These are phyloP conservation scores for Phaseolus coccineus DNA, from an alignment of 331 rosid genomes.

Conservation along the genomic window DNA sequence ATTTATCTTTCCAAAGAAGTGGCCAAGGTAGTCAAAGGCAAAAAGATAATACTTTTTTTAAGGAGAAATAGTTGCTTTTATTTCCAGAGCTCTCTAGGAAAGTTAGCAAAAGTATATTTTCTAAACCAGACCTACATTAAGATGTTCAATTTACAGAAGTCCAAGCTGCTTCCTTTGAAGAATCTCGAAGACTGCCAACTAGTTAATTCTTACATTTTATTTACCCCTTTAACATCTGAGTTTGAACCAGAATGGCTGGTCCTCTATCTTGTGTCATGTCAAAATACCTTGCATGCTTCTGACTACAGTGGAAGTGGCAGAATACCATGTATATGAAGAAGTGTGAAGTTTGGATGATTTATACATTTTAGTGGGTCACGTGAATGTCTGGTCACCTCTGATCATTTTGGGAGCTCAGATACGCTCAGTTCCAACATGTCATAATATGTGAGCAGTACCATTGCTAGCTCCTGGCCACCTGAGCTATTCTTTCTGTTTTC, in stretches of 20 bases:
- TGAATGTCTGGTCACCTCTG: background rate
- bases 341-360: background rate
- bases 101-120: background rate
- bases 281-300: background rate
- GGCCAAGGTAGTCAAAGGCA: background rate
- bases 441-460: background rate
- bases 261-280: background rate
- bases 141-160: background rate
- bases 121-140: background rate
- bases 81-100: background rate
- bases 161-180: background rate
- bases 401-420: constrained; percentile 5
- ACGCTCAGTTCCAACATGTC: background rate
- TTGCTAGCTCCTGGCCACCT: background rate
- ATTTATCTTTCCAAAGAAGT: background rate
- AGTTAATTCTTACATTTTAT: background rate
- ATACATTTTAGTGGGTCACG: background rate
- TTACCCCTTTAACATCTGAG: background rate
- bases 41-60: background rate
- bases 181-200: background rate
- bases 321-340: background rate
- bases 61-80: background rate
- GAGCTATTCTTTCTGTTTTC: background rate
- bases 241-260: background rate
- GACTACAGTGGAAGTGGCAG: background rate